These are phyloP conservation scores for Xylaria longipes DNA, from an alignment of 495 filamentous ascomycete genomes.

Conservation along the genomic window DNA sequence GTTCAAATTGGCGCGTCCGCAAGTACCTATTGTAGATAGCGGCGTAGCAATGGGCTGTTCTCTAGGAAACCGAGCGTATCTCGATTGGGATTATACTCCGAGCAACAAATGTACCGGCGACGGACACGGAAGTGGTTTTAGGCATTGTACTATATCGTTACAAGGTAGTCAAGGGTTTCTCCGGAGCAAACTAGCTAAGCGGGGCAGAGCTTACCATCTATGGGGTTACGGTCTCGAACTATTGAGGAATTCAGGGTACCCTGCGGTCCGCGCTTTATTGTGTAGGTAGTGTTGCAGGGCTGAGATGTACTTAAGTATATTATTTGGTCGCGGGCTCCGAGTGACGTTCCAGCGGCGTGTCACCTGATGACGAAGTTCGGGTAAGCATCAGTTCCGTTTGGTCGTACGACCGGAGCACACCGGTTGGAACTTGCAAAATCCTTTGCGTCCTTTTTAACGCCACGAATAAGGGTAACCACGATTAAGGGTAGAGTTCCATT, in stretches of 20 bases:
- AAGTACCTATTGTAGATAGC: neutral
- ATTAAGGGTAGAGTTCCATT: neutral
- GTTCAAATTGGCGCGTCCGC: neutral
- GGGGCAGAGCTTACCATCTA: neutral
- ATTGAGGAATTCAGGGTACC: neutral
- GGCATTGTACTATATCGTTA: neutral
- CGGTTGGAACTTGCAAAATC: neutral
- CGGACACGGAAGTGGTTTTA: neutral
- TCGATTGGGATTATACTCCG: neutral
- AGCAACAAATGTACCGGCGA: neutral
- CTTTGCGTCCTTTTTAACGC: neutral
- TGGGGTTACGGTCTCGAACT: neutral
- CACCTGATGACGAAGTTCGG: neutral
- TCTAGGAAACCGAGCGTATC: neutral
- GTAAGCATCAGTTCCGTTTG: neutral
- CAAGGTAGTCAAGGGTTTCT: neutral
- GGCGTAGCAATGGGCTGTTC: neutral
- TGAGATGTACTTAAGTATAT: neutral
- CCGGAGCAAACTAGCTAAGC: constrained; percentile 4
- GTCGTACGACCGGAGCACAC: constrained; percentile 1
- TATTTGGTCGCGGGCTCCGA: neutral
- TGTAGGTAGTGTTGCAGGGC: neutral
- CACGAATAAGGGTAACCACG: neutral
- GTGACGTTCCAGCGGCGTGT: neutral
- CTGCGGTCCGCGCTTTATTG: neutral